These are phyloP conservation scores for Huntiella bhutanensis DNA, from an alignment of 2,329 filamentous ascomycete genomes.

Conservation along the genomic window DNA sequence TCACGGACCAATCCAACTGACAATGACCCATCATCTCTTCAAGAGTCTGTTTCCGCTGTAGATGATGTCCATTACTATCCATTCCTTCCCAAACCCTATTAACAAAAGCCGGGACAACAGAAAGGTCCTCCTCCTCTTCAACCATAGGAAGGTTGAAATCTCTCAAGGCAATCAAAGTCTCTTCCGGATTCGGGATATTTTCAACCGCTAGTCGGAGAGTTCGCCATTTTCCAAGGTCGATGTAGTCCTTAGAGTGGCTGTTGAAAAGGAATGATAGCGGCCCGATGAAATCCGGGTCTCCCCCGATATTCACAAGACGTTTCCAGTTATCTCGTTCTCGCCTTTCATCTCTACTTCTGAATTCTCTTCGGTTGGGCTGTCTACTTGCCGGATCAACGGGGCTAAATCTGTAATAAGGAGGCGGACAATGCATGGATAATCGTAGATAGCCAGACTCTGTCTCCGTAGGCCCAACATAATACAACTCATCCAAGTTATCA, in stretches of 20 bases:
- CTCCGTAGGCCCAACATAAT: slow-evolving; percentile 14
- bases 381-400: slow-evolving; percentile 11
- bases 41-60: neutral
- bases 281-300: neutral
- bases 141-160: slow-evolving; percentile 42
- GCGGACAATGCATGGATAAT: slow-evolving; percentile 25
- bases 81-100: slow-evolving; percentile 6
- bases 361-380: no score
- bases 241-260: slow-evolving; percentile 16
- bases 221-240: slow-evolving; percentile 39
- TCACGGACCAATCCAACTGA: slow-evolving; percentile 46
- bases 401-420: slow-evolving; percentile 26
- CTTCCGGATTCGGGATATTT: slow-evolving; percentile 14
- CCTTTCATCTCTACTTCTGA: no score
- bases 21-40: neutral
- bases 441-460: slow-evolving; percentile 20
- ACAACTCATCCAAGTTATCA: slow-evolving; percentile 25
- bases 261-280: slow-evolving; percentile 23
- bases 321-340: slow-evolving; percentile 24
- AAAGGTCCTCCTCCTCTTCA: neutral
- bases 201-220: slow-evolving; percentile 30
- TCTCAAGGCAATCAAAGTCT: slow-evolving; percentile 34
- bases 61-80: neutral
- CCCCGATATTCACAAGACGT: slow-evolving; percentile 26
- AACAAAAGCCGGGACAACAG: neutral